These are phyloP conservation scores for Kodamaea fukazawae DNA, from an alignment of 805 yeast species.

Conservation along the genomic window DNA sequence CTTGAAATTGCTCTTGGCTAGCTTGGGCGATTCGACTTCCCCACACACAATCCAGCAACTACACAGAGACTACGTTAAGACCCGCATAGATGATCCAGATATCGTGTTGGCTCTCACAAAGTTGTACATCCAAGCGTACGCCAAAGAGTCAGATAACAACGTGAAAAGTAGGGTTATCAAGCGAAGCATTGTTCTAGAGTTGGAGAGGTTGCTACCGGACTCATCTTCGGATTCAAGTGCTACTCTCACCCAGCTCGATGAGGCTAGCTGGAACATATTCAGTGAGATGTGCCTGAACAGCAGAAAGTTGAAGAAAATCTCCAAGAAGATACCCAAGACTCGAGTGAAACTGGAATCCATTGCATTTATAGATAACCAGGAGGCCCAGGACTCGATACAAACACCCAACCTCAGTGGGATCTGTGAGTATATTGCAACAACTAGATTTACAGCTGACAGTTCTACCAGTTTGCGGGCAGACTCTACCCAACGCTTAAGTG, in stretches of 20 bases:
- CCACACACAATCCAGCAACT: not conserved
- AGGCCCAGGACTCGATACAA: not conserved
- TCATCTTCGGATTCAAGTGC: too few species aligned
- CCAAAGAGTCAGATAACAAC: slow-evolving; percentile 1
- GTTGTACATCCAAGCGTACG: too few species aligned
- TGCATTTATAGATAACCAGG: not conserved
- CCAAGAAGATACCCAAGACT: too few species aligned
- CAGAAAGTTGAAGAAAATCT: not conserved
- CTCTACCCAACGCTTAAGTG: too few species aligned
- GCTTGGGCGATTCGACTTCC: not conserved
- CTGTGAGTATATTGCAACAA: slow-evolving; percentile 21
- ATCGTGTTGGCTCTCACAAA: too few species aligned
- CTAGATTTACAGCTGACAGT: slow-evolving; percentile 16
- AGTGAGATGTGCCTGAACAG: slow-evolving; percentile 5
- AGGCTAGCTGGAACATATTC: not conserved
- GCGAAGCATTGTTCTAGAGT: slow-evolving; percentile 4
- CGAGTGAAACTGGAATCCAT: too few species aligned
- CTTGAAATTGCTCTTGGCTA: slow-evolving; percentile 1
- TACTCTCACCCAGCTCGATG: too few species aligned
- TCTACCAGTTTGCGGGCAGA: too few species aligned
- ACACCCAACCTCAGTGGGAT: slow-evolving; percentile 19
- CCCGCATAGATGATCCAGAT: not conserved
- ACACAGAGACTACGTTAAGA: not conserved
- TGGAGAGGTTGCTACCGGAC: slow-evolving; percentile 6
- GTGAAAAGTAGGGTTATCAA: slow-evolving; percentile 1